Evolutionary conservation across 495 filamentous ascomycete genomes (phyloP), one percentile per base, ranked within the genome.

Genomic region (Polyplosphaeria fusca): DNA sequence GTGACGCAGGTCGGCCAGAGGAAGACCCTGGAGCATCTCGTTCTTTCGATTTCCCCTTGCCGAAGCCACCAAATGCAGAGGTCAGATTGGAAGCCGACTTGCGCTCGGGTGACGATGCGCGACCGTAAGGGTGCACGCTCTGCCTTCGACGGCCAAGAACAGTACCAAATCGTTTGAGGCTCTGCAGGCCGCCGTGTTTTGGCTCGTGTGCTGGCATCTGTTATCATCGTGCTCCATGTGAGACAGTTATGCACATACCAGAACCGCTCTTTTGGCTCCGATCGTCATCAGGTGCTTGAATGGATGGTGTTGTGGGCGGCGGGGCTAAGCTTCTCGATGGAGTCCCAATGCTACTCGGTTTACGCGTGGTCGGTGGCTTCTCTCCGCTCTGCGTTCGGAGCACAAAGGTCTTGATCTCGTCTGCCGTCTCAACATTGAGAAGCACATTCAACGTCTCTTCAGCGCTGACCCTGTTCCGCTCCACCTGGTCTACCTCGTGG

Each of bases 381-480:
- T 62, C 47, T 59, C 51, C 51, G 61, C 52, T 52, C 9, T 50
- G 58, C 47, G 77, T 70, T 62, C 75, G 81, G 1, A 82, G 71
- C 4, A 83, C 84, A 70, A 93, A 97, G 23, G 84, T 87, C 68
- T 88, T 89, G 51, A 97, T 95, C 70, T 99, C 94, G 67, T 88
- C 86, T 32, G 81, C 79, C 0, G 90, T 95, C 70, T 88, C 85
- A 16, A 97, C 81, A 58, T 95, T 94, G 27, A 99, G 78, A 59
- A 99, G 78, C 14, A 82, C 79, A 55, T 91, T 92, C 57, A 99
- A 66, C 48, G 88, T 92, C 52, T 82, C 80, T 70, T 96, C 91
- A 19, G 90, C 85, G 19, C 84, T 81, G 64, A 83, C 74, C 56
- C 88, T 82, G 59, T 80, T 86, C 37, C 84, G 79, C 66, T 95